phyloP scores from a whole-genome alignment of 306 rosid species.

The Prunus davidiana region DNA sequence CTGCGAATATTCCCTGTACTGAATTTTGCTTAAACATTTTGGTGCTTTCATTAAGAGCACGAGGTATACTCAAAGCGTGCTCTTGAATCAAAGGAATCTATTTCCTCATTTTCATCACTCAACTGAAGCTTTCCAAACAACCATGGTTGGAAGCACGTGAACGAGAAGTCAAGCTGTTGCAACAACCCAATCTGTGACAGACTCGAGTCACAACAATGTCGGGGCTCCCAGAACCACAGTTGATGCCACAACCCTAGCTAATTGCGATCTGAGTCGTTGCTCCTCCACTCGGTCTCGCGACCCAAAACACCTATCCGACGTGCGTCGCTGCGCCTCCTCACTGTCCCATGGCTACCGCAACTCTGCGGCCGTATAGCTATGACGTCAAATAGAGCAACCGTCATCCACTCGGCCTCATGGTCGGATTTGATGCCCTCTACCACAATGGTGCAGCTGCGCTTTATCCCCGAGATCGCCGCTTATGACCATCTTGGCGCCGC shows the following conservation, averaged over 20 bases:
- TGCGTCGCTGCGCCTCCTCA: rapidly evolving
- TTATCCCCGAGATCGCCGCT: rapidly evolving
- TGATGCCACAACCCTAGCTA: rapidly evolving
- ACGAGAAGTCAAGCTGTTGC: rapidly evolving
- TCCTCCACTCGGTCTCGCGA: rapidly evolving
- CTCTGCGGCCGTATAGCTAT: rapidly evolving
- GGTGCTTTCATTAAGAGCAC: too few relatives aligned
- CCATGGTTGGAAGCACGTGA: too few relatives aligned
- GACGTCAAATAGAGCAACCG: rapidly evolving
- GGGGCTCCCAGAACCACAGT: rapidly evolving
- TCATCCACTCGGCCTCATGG: too few relatives aligned
- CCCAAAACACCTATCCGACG: too few relatives aligned
- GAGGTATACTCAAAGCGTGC: too few relatives aligned
- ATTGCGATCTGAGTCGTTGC: rapidly evolving
- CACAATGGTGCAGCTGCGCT: rapidly evolving
- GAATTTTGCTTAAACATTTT: too few relatives aligned
- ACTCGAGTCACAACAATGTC: rapidly evolving
- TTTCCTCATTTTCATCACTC: too few relatives aligned
- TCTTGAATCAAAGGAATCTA: too few relatives aligned
- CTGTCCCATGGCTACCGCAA: rapidly evolving
- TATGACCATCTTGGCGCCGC: too few relatives aligned
- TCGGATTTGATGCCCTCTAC: rapidly evolving
- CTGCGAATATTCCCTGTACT: rapidly evolving
- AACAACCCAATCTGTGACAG: too few relatives aligned
- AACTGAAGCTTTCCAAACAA: too few relatives aligned